Evolutionary conservation across 169 alveolate genomes (phyloP).

Genomic region (Cryptosporidium ubiquitum): DNA sequence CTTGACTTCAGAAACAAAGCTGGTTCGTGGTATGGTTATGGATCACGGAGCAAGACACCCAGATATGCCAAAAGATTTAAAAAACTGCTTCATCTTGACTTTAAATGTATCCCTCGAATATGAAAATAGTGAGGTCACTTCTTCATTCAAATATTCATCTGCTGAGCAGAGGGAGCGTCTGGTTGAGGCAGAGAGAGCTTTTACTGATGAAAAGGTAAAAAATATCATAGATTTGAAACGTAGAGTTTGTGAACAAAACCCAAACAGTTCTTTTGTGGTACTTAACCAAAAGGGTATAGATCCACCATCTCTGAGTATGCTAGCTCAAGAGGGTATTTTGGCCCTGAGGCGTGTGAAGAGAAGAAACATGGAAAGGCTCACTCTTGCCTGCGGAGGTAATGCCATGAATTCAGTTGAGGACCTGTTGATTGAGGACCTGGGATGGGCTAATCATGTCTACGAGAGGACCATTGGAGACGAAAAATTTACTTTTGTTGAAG

Average conservation of each 20-base stretch:
- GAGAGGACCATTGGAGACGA: slow-evolving; percentile 97
- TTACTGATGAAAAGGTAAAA: slow-evolving; percentile 96
- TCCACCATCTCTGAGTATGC: slow-evolving; percentile 98
- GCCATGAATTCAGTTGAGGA: slow-evolving; percentile 97
- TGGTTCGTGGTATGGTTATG: slow-evolving; percentile 93
- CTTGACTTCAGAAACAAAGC: slow-evolving; percentile 93
- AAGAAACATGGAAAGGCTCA: slow-evolving; percentile 97
- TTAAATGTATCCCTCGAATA: slow-evolving; percentile 98
- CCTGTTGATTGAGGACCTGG: slow-evolving; percentile 94
- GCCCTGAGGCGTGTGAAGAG: slow-evolving; percentile 97
- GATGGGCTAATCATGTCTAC: slow-evolving; percentile 95
- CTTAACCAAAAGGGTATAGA: slow-evolving; percentile 99
- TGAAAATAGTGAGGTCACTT: slow-evolving; percentile 96
- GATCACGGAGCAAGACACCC: slow-evolving; percentile 99
- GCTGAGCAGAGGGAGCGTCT: slow-evolving; percentile 98
- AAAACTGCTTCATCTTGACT: slow-evolving; percentile 95
- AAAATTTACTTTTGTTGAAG: slow-evolving; percentile 98
- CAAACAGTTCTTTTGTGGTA: slow-evolving; percentile 90
- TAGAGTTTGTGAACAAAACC: slow-evolving; percentile 83
- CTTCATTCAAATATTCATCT: slow-evolving; percentile 96
- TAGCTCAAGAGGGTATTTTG: slow-evolving; percentile 97
- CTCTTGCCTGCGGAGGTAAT: slow-evolving; percentile 98
- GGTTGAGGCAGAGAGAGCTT: slow-evolving; percentile 94
- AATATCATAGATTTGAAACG: slow-evolving; percentile 95
- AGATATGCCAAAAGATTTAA: slow-evolving; percentile 96